phyloP scores from a whole-genome alignment of 164 flowering plant genomes.

The Cinnamomum micranthum region DNA sequence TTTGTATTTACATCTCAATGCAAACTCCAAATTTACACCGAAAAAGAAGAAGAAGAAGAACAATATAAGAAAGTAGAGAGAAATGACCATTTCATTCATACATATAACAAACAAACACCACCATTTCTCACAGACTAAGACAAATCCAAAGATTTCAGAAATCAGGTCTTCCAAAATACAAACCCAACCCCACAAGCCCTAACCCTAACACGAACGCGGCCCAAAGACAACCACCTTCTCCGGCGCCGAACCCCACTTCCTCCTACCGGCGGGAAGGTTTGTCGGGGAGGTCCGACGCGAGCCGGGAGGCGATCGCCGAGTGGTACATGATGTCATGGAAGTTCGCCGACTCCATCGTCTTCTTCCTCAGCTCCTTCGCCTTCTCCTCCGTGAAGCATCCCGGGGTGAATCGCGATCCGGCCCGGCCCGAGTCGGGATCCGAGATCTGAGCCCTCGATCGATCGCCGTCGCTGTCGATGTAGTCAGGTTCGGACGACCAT shows the following conservation, averaged over 20 bases:
- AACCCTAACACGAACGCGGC: background rate
- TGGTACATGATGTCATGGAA: constrained; percentile 89
- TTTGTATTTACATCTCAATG: no score
- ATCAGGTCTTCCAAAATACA: background rate
- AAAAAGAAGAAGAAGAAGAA: no score
- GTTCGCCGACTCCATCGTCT: constrained; percentile 43
- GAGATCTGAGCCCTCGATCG: constrained; percentile 1
- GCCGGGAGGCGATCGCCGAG: constrained; percentile 83
- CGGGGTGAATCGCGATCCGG: constrained; percentile 26
- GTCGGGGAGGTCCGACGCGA: constrained; percentile 61
- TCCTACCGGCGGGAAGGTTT: constrained; percentile 7
- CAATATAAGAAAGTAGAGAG: background rate
- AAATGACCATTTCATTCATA: no score
- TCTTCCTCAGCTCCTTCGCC: constrained; percentile 64
- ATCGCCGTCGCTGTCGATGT: constrained; percentile 32
- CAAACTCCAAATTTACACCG: background rate
- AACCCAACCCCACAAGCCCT: background rate
- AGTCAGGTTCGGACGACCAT: constrained; percentile 65
- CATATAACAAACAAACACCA: no score
- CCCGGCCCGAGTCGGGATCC: constrained; percentile 5
- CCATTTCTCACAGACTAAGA: no score
- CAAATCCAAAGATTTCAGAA: background rate
- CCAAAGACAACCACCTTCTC: background rate
- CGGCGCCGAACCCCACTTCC: constrained; percentile 5
- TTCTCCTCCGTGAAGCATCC: constrained; percentile 81